These are phyloP conservation scores for Stenogyne calaminthoides DNA, from an alignment of 305 asterid species.

Conservation along the genomic window DNA sequence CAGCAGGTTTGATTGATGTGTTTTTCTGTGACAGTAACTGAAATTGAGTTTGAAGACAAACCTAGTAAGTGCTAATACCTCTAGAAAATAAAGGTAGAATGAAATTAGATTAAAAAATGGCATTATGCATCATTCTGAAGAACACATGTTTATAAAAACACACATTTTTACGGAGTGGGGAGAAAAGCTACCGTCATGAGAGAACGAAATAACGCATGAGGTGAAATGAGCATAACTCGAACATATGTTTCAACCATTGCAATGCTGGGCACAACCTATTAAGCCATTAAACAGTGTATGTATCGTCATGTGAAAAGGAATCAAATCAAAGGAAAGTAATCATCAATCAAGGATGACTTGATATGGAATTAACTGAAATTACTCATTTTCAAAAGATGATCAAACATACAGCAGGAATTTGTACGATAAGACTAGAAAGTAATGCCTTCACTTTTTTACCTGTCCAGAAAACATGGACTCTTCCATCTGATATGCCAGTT, in stretches of 20 bases:
- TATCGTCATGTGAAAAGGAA: neutral
- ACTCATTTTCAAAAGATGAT: neutral
- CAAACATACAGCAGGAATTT: neutral
- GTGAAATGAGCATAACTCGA: constrained; percentile 83
- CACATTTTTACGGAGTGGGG: constrained; percentile 9
- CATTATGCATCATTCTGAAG: constrained; percentile 7
- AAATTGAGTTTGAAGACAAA: constrained; percentile 35
- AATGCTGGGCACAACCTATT: constrained; percentile 94
- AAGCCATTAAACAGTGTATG: neutral
- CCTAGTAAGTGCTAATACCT: constrained; percentile 23
- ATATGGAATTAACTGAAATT: constrained; percentile 15
- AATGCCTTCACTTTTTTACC: constrained; percentile 46
- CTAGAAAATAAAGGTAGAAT: constrained; percentile 11
- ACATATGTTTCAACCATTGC: constrained; percentile 98
- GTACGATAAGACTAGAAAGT: constrained; percentile 19
- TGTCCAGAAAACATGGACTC: constrained; percentile 95
- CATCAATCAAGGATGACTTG: neutral
- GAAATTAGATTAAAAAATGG: neutral
- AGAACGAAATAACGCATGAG: constrained; percentile 94
- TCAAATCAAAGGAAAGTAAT: neutral
- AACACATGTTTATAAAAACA: constrained; percentile 12
- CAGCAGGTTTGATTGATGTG: constrained; percentile 78
- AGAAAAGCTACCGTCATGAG: constrained; percentile 62
- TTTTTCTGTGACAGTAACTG: constrained; percentile 91
- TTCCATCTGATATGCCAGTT: constrained; percentile 84